Conservation (phyloP, 495 filamentous ascomycete species). For the Lophiotrema nucula region DNA sequence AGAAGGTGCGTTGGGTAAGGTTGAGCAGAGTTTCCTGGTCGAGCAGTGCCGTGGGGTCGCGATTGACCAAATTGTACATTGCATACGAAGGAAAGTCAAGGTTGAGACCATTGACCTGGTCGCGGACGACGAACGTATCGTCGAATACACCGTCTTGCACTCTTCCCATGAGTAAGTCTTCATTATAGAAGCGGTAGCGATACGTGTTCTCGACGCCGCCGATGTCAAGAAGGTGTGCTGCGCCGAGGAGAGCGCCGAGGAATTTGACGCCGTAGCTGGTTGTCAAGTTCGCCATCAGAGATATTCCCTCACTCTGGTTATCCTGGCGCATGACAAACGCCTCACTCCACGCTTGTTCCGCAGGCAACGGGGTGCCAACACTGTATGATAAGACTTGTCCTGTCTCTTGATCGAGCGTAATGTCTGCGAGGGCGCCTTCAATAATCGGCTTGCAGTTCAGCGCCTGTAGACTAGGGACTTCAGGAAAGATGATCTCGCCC, state of each 20-base stretch:
- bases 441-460: constrained; percentile 1
- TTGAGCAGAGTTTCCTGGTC: background rate
- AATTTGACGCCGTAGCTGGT: constrained; percentile 2
- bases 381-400: background rate
- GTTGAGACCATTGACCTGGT: background rate
- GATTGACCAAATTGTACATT: constrained; percentile 4
- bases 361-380: background rate
- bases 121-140: no score
- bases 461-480: background rate
- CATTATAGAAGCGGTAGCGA: no score
- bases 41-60: background rate
- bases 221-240: background rate
- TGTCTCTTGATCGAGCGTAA: background rate
- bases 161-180: no score
- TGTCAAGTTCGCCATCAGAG: background rate
- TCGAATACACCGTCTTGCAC: no score
- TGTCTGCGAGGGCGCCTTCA: background rate
- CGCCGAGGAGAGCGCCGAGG: background rate
- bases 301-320: no score
- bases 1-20: background rate
- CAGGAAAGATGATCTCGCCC: background rate
- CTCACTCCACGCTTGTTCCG: background rate
- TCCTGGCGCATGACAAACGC: background rate
- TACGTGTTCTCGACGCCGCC: no score
- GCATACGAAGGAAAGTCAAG: constrained; percentile 7